Base-by-base conservation (phyloP, 2,329 filamentous ascomycete species). In the Blastomyces silverae region DNA sequence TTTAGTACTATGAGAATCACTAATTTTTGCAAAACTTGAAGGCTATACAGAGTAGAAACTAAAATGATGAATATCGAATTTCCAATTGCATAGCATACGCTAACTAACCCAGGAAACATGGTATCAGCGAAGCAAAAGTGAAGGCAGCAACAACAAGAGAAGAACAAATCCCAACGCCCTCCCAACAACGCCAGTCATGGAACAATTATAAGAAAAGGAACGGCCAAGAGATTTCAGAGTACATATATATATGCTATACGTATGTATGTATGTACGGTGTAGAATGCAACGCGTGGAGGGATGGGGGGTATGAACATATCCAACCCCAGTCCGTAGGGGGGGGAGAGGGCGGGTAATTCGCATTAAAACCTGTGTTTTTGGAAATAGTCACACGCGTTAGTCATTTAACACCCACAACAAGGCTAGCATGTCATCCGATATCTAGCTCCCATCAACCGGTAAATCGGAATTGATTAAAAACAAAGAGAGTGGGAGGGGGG, bases 381-480 rank as follows among this genome's bases (percentile, higher is more conserved):
- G 7, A 34, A 31, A 61, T 1, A 42, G 25, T 17, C 39, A 31
- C 5, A 31, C 20, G n/a, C 28, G 42, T 61, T 61, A 48, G 44
- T 42, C 22, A 61, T 20, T 48, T 4, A 42, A 61, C 15, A 28
- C 56, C 6, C 25, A 42, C 25, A 28, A 17, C n/a, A 31, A 48
- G 20, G 20, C 2, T 1, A 46, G 4, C 11, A 52, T 25, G 22
- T 28, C 10, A 28, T 52, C 25, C 22, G 48, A 52, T 5, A 52
- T 15, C 22, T 6, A 28, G 22, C 22, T 7, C 50, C 22, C 20
- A 52, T 22, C 2, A 52, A 28, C 22, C 1, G 22, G 22, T 15
- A 28, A 60, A 60, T 63, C 8, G 44, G 64, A 63, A 64, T 62
- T 11, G 17, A 46, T 46, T 3, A 64, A 62, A 61, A 57, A 42